Base-by-base conservation (phyloP, 495 filamentous ascomycete genomes). In the Talaromyces thailandensis region DNA sequence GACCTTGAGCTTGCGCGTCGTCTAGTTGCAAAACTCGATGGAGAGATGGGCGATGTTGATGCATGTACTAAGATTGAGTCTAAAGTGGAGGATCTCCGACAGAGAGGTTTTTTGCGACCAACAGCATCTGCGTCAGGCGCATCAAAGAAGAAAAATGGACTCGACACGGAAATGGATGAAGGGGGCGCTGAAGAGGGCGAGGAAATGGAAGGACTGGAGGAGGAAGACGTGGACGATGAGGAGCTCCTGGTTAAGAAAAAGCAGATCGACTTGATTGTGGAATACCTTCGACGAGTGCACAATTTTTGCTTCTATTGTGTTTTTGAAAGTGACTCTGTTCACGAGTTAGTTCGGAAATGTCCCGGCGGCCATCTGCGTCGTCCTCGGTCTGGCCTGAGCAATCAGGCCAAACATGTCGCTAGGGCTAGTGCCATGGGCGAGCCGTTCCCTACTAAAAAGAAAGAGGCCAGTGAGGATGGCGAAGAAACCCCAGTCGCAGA, bases 231-330 rank as follows among this genome's bases (percentile, higher is more conserved):
- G 28, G 92, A 96, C 66, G 91, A 94, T 67, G 89, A 93, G 66
- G 92, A 96, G 14, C 78, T 96, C n/a, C 69, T 96, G 35, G 83
- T 86, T 23, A 91, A 93, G 79, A 97, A 97, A 77, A 99, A 99
- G 83, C 92, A 91, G 67, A 82, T 99, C 40, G 94, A 99, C 72
- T 76, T 99, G 58, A 82, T 94, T 72, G 93, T 99, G 37, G 94
- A 98, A 73, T 98, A 98, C 71, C 82, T 98, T 57, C 91, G 94
- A 37, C 86, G 94, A 14, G 93, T 97, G 58, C 94, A 93, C 83
- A 96, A 93, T 71, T 97, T 98, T 76, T 98, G 94, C 79, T 96
- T 98, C 79, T 98, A 97, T 79, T 98, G 94, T 74, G 94, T 98
- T 26, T 97, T 97, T 68, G 95, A 97, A 73, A 92, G 91, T 72